phyloP scores from a whole-genome alignment of 192 early-diverging fungal genomes.

The Rhizoclosmatium sp. region DNA sequence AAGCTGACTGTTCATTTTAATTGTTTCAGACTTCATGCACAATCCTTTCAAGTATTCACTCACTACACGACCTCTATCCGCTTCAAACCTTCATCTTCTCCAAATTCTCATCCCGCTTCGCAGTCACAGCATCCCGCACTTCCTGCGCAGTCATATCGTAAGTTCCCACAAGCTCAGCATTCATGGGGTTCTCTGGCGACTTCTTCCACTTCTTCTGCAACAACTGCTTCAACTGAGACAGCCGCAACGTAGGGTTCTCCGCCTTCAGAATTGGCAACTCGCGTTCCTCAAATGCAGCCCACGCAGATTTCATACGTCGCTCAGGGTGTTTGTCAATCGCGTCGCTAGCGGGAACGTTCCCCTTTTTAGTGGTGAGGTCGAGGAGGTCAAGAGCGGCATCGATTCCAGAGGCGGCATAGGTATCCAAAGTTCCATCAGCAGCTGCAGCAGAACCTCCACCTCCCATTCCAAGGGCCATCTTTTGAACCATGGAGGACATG shows the following conservation, averaged over 20 bases:
- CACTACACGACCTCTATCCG: neutral
- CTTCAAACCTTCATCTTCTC: constrained; percentile 49
- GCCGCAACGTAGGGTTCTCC: constrained; percentile 82
- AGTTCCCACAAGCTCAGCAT: constrained; percentile 71
- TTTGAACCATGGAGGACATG: constrained; percentile 6
- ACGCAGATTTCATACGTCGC: constrained; percentile 68
- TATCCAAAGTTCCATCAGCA: constrained; percentile 54
- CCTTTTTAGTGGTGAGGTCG: constrained; percentile 46
- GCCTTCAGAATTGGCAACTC: constrained; percentile 76
- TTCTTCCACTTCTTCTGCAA: constrained; percentile 84
- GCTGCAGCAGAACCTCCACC: constrained; percentile 47
- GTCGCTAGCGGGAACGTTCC: constrained; percentile 2
- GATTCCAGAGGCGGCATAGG: constrained; percentile 81
- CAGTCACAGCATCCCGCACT: constrained; percentile 54
- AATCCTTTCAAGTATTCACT: neutral
- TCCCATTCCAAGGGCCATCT: constrained; percentile 29
- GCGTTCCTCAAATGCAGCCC: constrained; percentile 66
- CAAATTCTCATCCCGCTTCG: constrained; percentile 58
- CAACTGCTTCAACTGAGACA: constrained; percentile 72
- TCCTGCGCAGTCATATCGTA: constrained; percentile 79
- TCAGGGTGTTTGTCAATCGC: constrained; percentile 88
- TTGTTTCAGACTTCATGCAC: too few relatives aligned
- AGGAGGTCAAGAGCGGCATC: constrained; percentile 88
- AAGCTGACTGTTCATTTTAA: too few relatives aligned
- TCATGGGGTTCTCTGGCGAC: constrained; percentile 68